Evolutionary conservation across 441 rosid genomes (phyloP), one percentile per base, ranked within the genome.

Genomic region (Syzygium syzygioides): DNA sequence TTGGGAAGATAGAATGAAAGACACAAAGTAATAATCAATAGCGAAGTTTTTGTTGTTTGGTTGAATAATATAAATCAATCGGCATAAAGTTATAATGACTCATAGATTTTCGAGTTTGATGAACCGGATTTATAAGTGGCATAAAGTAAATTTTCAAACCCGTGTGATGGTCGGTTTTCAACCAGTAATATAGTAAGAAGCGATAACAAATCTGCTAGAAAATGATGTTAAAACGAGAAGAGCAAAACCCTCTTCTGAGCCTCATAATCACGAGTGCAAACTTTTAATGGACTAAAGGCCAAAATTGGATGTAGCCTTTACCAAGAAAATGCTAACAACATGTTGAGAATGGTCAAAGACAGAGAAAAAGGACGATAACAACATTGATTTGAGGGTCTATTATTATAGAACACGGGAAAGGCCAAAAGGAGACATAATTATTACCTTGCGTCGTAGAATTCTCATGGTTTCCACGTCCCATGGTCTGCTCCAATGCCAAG

Each of bases 381-480:
- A 23, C 23, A 57, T 4, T 23, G 3, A 56, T 23, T 23, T 0
- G 1, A 56, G 26, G 60, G 60, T 23, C 60, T 56, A 0, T 13
- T 13, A 0, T 0, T 56, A 3, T 5, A 9, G 60, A 23, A 56
- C 28, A 3, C 23, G 5, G 28, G 60, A 23, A 2, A 23, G 4
- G 5, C 60, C 2, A 56, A 56, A 56, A 56, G 60, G 9, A 3
- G 1, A 56, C 28, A 20, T 56, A 0, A 23, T 56, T 0, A 1
- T 23, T 56, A 56, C 60, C 60, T 56, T 4, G 60, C 1, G 28
- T 3, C 1, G 0, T 9, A 56, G 60, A 56, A 56, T 0, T 56
- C 9, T 9, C 5, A 0, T 3, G 0, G 2, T 0, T 56, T 4
- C 2, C 5, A 0, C 0, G 0, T 56, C 60, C 60, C 60, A 56